Percentiles rank a stretch among this genome's conserved stretches.
phyloP scores from a whole-genome alignment of 805 yeast genomes.

The Candida hungchunana region DNA sequence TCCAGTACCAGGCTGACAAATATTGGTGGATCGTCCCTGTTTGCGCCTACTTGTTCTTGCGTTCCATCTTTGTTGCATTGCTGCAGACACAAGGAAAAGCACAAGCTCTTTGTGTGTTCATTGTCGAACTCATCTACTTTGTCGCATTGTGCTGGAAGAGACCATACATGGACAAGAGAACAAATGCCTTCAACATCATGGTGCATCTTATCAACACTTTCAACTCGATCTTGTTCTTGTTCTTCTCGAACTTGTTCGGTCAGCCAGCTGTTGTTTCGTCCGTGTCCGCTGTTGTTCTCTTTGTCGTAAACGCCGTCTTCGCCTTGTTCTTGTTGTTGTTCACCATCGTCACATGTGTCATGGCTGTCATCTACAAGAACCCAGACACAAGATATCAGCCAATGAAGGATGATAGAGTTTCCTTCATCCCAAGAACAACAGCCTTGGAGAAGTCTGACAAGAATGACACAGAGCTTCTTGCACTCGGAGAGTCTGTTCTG shows the following conservation, averaged over 20 bases:
- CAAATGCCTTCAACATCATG: constrained; percentile 88
- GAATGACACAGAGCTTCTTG: constrained; percentile 28
- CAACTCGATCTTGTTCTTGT: constrained; percentile 82
- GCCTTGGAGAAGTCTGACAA: constrained; percentile 24
- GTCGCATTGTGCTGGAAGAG: constrained; percentile 61
- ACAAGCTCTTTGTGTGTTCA: constrained; percentile 75
- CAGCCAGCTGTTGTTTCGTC: constrained; percentile 89
- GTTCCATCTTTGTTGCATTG: constrained; percentile 83
- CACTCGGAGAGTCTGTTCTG: constrained; percentile 27
- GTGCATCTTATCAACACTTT: constrained; percentile 75
- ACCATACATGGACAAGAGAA: constrained; percentile 93
- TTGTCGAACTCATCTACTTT: constrained; percentile 69
- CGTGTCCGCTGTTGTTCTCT: constrained; percentile 85
- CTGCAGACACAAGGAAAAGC: constrained; percentile 76
- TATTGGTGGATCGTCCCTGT: constrained; percentile 77
- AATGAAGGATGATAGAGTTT: constrained; percentile 92
- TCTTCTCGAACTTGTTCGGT: constrained; percentile 78
- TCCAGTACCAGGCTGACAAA: constrained; percentile 82
- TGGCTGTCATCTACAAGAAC: constrained; percentile 81
- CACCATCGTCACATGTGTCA: constrained; percentile 81
- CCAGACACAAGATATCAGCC: constrained; percentile 96
- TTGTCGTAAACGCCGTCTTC: constrained; percentile 83
- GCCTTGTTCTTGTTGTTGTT: constrained; percentile 77
- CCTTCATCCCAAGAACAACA: constrained; percentile 71
- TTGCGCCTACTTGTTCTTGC: constrained; percentile 60